Evolutionary conservation across 768 basidiomycete genomes (phyloP).

Genomic region (Symmetrospora coprosmae): DNA sequence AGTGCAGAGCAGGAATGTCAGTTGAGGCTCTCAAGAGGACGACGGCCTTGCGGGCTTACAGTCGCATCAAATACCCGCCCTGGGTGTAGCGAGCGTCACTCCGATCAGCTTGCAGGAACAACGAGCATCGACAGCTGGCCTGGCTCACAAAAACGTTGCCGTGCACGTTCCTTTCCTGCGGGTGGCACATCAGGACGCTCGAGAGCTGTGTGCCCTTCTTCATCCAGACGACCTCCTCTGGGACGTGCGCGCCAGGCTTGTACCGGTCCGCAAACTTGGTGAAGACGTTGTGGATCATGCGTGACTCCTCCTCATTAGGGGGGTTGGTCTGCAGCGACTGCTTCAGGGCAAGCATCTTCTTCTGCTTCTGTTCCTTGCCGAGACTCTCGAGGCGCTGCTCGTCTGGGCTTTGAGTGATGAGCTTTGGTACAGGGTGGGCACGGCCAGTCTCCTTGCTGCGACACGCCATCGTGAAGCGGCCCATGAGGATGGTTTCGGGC

Average conservation of each 20-base stretch:
- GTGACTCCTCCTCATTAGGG: conserved; percentile 13
- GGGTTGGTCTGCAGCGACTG: not conserved
- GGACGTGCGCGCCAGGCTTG: not conserved
- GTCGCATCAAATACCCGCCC: conserved; percentile 29
- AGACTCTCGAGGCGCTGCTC: conserved; percentile 27
- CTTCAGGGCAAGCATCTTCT: conserved; percentile 17
- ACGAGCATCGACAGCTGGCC: not conserved
- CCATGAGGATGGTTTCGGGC: conserved; percentile 27
- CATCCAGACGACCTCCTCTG: conserved; percentile 21
- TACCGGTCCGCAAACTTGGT: not conserved
- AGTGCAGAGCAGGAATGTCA: not conserved
- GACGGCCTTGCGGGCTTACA: not conserved
- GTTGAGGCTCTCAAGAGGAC: not conserved
- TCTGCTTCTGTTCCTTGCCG: conserved; percentile 29
- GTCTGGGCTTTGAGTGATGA: conserved; percentile 25
- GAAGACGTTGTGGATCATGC: conserved; percentile 12
- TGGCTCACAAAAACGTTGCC: conserved; percentile 1
- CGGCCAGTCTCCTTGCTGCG: conserved; percentile 23
- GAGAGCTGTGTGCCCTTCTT: conserved; percentile 8
- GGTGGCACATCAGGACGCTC: conserved; percentile 18
- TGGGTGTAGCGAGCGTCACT: conserved; percentile 23
- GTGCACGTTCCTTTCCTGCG: conserved; percentile 18
- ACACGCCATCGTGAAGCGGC: conserved; percentile 32
- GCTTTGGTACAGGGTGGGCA: conserved; percentile 22
- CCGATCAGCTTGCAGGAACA: not conserved